Conservation (phyloP, 1,284 basidiomycete species). For the Rhodotorula sp. region DNA sequence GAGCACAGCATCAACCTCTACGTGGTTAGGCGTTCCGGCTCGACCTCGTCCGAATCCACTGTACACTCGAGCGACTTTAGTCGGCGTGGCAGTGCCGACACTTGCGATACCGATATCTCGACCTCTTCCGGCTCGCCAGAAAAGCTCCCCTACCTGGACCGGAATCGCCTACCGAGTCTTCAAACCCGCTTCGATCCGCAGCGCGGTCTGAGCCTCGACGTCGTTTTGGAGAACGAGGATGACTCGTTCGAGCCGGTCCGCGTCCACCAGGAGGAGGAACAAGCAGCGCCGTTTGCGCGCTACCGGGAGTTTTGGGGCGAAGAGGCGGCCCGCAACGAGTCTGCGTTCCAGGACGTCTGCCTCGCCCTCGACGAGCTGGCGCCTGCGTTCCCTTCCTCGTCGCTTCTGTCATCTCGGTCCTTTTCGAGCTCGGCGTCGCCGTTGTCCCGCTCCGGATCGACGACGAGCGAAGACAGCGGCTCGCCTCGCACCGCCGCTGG, state of each 20-base stretch:
- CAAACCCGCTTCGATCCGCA: neutral
- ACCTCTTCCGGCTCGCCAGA: neutral
- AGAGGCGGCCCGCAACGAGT: neutral
- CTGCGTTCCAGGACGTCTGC: conserved; percentile 1
- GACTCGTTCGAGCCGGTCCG: neutral
- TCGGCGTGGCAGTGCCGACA: neutral
- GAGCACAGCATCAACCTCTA: neutral
- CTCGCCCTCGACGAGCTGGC: neutral
- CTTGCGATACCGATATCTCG: neutral
- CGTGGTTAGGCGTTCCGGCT: neutral
- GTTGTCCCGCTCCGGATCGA: neutral
- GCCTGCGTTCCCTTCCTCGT: neutral
- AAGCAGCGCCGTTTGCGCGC: neutral
- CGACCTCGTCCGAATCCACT: neutral
- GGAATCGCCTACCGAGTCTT: neutral
- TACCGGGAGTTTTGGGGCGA: neutral
- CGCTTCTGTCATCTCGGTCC: neutral
- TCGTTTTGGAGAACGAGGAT: neutral
- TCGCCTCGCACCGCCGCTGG: neutral
- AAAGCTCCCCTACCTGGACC: neutral
- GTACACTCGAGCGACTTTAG: neutral
- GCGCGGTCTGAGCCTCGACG: neutral
- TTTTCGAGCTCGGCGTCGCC: neutral
- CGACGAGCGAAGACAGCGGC: neutral
- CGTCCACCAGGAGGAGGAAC: neutral